Base-by-base conservation (phyloP, 257 asterid genomes). In the Solanum chilense region DNA sequence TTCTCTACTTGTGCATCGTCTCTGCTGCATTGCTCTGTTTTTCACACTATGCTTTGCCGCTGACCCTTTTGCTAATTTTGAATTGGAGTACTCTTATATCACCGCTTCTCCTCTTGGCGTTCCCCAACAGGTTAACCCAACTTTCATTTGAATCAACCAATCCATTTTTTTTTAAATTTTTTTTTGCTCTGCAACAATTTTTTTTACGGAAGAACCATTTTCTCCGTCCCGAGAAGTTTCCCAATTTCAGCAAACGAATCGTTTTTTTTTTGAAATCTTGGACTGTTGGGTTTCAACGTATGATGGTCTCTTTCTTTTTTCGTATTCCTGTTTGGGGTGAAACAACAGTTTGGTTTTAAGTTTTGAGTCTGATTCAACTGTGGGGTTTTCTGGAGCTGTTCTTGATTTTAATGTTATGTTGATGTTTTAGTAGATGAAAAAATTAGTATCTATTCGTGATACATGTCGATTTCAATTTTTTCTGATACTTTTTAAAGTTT, bases 21-120 rank as follows among this genome's bases (percentile, higher is more conserved):
- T 91, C 90, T 29, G 87, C 27, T 85, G 87, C 89, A 44, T 91
- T 89, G 91, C 89, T 83, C 41, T 92, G 89, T 78, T 93, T 45
- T 11, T 91, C 83, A 90, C 91, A 42, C 83, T 89, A 70, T 90
- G 94, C 56, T 94, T 91, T 5, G 90, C 92, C 23, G 98, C 89
- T 4, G 99, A 97, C 90, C 98, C 98, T 7, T 95, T 87, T 74
- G 93, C 92, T 45, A 82, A 87, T 90, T 92, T 90, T 87, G 92
- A 93, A 25, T 92, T 97, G 89, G 99, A 91, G 83, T 52, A 91
- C 86, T 92, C 98, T 9, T 97, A 95, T 90, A 91, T 93, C 58
- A 94, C 95, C 52, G 98, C 89, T 83, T 95, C 98, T 78, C 99
- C 99, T 11, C 95, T 95, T n/a, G 99, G 99, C 39, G 93, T 95